These are phyloP conservation scores for Puya raimondii DNA, from an alignment of 176 grass and related monocot genomes.

Conservation along the genomic window DNA sequence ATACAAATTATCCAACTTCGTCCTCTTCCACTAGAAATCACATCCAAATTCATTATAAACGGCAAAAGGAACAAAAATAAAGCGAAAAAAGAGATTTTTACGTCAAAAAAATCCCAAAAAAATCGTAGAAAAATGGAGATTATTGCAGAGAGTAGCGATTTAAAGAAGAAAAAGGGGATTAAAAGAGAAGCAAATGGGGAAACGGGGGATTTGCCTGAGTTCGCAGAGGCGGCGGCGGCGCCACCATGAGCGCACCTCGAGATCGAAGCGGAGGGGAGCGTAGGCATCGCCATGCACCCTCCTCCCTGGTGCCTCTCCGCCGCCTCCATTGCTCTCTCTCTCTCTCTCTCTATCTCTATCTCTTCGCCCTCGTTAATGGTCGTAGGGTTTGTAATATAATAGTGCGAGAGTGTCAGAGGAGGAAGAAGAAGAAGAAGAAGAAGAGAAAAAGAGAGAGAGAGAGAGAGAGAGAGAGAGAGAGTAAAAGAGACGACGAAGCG, in stretches of 20 bases:
- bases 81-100: background rate
- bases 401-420: background rate
- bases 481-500: too few species aligned
- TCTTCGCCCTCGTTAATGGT: background rate
- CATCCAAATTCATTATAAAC: background rate
- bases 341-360: constrained; percentile 5
- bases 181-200: background rate
- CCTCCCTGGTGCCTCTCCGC: constrained; percentile 23
- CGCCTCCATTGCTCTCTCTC: constrained; percentile 6
- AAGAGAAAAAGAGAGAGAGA: too few species aligned
- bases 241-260: constrained; percentile 23
- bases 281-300: constrained; percentile 26
- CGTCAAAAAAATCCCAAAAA: background rate
- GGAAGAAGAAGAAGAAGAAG: background rate
- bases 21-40: background rate
- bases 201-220: constrained; percentile 11
- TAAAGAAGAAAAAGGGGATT: background rate
- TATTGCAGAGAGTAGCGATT: background rate
- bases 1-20: background rate
- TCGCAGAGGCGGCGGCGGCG: constrained; percentile 20
- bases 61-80: background rate
- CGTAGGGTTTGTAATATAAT: background rate
- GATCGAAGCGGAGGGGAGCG: constrained; percentile 24
- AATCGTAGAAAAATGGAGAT: background rate
- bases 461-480: too few species aligned